Evolutionary conservation across 176 grass and related monocot species (phyloP).

Genomic region (Elaeis guineensis): DNA sequence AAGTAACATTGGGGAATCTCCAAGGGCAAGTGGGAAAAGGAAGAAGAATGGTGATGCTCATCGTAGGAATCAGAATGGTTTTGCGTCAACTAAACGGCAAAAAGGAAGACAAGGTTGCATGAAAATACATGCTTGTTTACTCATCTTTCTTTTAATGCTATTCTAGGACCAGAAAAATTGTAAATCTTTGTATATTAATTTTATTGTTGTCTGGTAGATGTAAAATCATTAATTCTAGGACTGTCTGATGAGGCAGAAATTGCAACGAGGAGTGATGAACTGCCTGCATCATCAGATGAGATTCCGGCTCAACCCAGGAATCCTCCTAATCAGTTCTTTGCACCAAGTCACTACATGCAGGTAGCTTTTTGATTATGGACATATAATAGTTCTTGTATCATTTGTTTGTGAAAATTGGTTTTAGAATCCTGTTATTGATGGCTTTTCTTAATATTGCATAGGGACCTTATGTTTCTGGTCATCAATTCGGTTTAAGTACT

Average conservation of each 20-base stretch:
- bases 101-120: conserved; percentile 44
- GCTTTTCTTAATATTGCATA: conserved; percentile 24
- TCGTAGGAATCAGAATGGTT: conserved; percentile 30
- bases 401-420: neutral
- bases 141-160: conserved; percentile 1
- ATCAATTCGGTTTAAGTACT: conserved; percentile 67
- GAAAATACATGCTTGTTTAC: neutral
- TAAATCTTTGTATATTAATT: conserved; percentile 13
- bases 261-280: conserved; percentile 30
- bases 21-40: conserved; percentile 44
- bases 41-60: conserved; percentile 45
- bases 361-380: conserved; percentile 25
- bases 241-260: conserved; percentile 45
- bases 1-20: conserved; percentile 30
- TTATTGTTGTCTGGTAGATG: conserved; percentile 7
- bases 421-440: conserved; percentile 7
- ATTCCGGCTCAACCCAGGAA: conserved; percentile 58
- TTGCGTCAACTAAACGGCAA: conserved; percentile 54
- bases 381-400: neutral
- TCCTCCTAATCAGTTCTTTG: conserved; percentile 55
- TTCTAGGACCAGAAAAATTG: conserved; percentile 1
- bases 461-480: conserved; percentile 50
- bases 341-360: conserved; percentile 66
- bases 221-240: conserved; percentile 28
- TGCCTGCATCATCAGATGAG: conserved; percentile 30